Conservation (phyloP, 1,284 basidiomycete species). For the Hemileia vastatrix region DNA sequence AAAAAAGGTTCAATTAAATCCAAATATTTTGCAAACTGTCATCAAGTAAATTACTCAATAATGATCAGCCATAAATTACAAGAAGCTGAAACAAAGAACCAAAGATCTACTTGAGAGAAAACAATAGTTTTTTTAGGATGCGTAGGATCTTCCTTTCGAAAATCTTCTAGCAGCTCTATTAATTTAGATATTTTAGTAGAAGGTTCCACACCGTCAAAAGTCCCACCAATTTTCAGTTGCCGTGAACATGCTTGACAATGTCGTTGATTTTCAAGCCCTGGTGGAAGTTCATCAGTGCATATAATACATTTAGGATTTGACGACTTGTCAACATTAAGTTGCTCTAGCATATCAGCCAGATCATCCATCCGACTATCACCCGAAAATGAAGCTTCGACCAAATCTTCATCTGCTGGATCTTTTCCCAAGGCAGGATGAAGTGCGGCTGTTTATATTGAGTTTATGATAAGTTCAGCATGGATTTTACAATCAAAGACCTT, state of each 20-base stretch:
- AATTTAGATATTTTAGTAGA: constrained; percentile 40
- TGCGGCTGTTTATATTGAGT: constrained; percentile 1
- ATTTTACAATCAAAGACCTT: background rate
- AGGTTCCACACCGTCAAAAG: constrained; percentile 10
- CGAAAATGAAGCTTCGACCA: too few species aligned
- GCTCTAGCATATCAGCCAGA: constrained; percentile 4
- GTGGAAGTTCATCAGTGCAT: constrained; percentile 2
- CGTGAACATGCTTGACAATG: constrained; percentile 7
- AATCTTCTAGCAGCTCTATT: constrained; percentile 31
- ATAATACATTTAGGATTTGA: background rate
- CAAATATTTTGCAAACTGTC: constrained; percentile 41
- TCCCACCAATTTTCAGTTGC: constrained; percentile 4
- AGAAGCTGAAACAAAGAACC: background rate
- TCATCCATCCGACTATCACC: constrained; percentile 9
- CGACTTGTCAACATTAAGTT: background rate
- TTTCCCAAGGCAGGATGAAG: constrained; percentile 15
- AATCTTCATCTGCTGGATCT: constrained; percentile 12
- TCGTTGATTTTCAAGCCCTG: background rate
- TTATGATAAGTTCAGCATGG: background rate
- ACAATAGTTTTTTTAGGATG: constrained; percentile 33
- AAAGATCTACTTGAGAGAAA: constrained; percentile 31
- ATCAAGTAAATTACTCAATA: background rate
- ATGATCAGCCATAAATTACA: background rate
- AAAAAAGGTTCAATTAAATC: constrained; percentile 40
- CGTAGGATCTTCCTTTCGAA: constrained; percentile 19